Percentiles rank a stretch among this genome's conserved stretches.
phyloP scores from a whole-genome alignment of 2,329 filamentous ascomycete genomes.

The Cryoendolithus antarcticus region DNA sequence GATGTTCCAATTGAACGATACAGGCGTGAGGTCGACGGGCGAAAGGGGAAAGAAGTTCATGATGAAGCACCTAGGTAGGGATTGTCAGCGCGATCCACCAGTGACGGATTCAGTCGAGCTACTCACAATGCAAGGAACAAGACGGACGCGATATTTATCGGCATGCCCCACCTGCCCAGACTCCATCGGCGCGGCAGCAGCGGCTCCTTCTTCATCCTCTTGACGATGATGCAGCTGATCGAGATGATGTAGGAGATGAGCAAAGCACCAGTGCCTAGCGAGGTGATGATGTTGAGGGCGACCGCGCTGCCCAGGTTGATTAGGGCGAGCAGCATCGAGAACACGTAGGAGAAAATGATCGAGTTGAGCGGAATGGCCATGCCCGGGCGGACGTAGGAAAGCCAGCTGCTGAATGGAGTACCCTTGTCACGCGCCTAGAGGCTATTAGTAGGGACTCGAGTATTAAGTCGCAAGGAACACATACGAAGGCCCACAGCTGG shows the following conservation, averaged over 20 bases:
- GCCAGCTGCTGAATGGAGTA: conserved; percentile 23
- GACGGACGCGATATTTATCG: conserved; percentile 25
- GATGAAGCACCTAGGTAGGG: conserved; percentile 27
- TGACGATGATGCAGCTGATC: conserved; percentile 21
- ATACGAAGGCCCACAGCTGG: conserved; percentile 22
- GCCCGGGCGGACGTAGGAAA: conserved; percentile 17
- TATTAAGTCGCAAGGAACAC: conserved; percentile 12
- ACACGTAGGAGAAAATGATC: conserved; percentile 17
- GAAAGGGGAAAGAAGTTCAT: conserved; percentile 27
- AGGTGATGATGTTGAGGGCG: conserved; percentile 30
- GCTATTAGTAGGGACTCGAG: not conserved
- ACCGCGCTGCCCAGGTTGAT: conserved; percentile 32
- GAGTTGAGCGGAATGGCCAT: conserved; percentile 23
- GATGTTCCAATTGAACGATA: conserved; percentile 35
- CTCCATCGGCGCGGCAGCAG: conserved; percentile 21
- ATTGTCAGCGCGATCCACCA: conserved; percentile 23
- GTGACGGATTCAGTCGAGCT: conserved; percentile 23
- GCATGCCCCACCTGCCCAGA: conserved; percentile 23
- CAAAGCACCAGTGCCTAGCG: conserved; percentile 25
- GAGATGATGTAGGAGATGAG: conserved; percentile 23
- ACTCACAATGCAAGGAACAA: conserved; percentile 27
- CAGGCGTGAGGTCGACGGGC: conserved; percentile 20
- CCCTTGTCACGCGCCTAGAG: conserved; percentile 6
- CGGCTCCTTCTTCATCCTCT: conserved; percentile 18
- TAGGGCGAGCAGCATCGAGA: conserved; percentile 24